A percentile compares a stretch with the other conserved stretches of the same genome.
Evolutionary conservation across 768 basidiomycete genomes (phyloP).

Genomic region (Auriscalpium vulgare): DNA sequence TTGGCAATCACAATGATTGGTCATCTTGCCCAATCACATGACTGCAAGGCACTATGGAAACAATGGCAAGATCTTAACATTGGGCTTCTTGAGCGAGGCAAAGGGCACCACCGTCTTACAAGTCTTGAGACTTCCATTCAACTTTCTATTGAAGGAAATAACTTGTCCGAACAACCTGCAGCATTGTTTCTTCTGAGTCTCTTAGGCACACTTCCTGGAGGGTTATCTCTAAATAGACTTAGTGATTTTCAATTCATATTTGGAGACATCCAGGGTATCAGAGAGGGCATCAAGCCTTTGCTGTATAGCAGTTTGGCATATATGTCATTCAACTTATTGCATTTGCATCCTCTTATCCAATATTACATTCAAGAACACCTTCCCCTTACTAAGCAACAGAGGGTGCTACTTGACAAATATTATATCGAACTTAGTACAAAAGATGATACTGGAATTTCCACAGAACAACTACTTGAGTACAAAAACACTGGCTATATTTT

Average conservation of each 20-base stretch:
- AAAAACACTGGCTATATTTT: not conserved
- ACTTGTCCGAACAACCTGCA: not conserved
- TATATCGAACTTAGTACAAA: not conserved
- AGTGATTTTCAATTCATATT: not conserved
- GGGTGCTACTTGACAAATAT: not conserved
- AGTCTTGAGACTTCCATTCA: slow-evolving; percentile 1
- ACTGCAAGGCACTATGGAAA: not conserved
- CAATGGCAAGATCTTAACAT: not conserved
- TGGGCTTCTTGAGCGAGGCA: not conserved
- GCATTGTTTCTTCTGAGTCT: not conserved
- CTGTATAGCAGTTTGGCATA: not conserved
- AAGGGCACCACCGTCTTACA: not conserved
- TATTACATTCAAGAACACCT: not conserved
- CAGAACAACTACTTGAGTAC: not conserved
- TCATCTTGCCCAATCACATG: not conserved
- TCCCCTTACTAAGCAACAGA: not conserved
- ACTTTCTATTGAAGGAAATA: not conserved
- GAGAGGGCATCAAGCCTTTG: not conserved
- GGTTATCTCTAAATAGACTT: not conserved
- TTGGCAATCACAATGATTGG: slow-evolving; percentile 1
- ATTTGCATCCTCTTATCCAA: not conserved
- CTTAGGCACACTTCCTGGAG: not conserved
- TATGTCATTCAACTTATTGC: not conserved
- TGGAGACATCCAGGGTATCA: not conserved
- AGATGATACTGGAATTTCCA: not conserved